Conservation (phyloP, 805 yeast species). For the Priceomyces carsonii region DNA sequence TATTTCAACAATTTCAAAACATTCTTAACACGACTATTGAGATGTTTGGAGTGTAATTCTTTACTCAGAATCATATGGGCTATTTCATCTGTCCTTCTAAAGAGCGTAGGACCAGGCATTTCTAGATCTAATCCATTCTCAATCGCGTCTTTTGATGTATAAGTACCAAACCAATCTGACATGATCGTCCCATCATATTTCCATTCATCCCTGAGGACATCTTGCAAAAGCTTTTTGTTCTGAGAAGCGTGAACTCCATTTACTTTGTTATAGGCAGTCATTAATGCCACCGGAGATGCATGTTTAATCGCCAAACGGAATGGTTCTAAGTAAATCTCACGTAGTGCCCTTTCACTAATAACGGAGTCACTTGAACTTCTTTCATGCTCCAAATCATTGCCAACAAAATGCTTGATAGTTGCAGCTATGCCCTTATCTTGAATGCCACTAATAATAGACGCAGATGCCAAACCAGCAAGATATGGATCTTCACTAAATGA, state of each 20-base stretch:
- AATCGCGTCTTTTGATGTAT: constrained; percentile 26
- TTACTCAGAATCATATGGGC: constrained; percentile 25
- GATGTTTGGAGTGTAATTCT: constrained; percentile 24
- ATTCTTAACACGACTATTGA: constrained; percentile 28
- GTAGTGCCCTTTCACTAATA: constrained; percentile 29
- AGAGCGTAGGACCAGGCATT: constrained; percentile 34
- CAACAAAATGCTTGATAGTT: constrained; percentile 32
- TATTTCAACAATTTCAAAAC: constrained; percentile 27
- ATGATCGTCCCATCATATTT: constrained; percentile 32
- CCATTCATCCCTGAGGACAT: constrained; percentile 30
- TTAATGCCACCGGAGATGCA: constrained; percentile 28
- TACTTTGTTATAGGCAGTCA: constrained; percentile 33
- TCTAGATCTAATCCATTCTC: constrained; percentile 33
- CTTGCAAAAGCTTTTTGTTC: constrained; percentile 20
- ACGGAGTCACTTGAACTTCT: constrained; percentile 29
- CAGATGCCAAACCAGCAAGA: constrained; percentile 28
- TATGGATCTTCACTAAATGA: constrained; percentile 35
- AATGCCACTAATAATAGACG: constrained; percentile 27
- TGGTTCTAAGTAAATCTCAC: constrained; percentile 36
- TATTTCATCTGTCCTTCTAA: constrained; percentile 17
- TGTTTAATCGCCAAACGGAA: constrained; percentile 32
- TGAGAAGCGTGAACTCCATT: constrained; percentile 33
- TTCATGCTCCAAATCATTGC: constrained; percentile 34
- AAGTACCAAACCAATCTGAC: constrained; percentile 36
- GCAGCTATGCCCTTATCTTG: constrained; percentile 28